Percentiles rank a stretch among this genome's conserved stretches.
phyloP scores from a whole-genome alignment of 306 rosid species.

The Citrullus mucosospermus region DNA sequence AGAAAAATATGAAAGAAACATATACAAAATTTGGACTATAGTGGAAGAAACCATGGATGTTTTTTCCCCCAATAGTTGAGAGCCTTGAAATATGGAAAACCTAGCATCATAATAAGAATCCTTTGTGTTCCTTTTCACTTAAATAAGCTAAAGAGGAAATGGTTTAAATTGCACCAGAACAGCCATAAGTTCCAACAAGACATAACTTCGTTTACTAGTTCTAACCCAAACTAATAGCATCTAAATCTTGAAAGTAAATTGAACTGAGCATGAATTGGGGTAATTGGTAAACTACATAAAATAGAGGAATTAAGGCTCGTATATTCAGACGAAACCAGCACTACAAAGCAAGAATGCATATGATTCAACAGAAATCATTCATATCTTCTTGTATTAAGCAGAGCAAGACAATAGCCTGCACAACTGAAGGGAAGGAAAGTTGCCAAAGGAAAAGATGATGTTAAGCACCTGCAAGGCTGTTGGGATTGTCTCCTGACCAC shows the following conservation, averaged over 20 bases:
- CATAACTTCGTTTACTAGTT: not conserved
- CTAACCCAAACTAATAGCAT: not conserved
- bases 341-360: not conserved
- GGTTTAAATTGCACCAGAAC: not conserved
- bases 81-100: not conserved
- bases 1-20: not conserved
- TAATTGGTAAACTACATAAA: not conserved
- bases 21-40: not conserved
- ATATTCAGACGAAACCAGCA: not conserved
- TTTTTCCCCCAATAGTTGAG: not conserved
- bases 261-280: not conserved
- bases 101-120: not conserved
- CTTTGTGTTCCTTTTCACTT: not conserved
- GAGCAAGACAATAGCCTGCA: not conserved
- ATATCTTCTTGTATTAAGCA: not conserved
- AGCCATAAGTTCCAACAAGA: not conserved
- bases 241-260: not conserved
- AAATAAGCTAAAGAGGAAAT: not conserved
- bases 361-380: not conserved
- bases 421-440: not conserved
- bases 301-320: not conserved
- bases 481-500: conserved; percentile 99
- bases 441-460: conserved; percentile 1
- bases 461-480: conserved; percentile 80
- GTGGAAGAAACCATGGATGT: not conserved